phyloP scores from a whole-genome alignment of 257 asterid genomes.

The Apocynum venetum region DNA sequence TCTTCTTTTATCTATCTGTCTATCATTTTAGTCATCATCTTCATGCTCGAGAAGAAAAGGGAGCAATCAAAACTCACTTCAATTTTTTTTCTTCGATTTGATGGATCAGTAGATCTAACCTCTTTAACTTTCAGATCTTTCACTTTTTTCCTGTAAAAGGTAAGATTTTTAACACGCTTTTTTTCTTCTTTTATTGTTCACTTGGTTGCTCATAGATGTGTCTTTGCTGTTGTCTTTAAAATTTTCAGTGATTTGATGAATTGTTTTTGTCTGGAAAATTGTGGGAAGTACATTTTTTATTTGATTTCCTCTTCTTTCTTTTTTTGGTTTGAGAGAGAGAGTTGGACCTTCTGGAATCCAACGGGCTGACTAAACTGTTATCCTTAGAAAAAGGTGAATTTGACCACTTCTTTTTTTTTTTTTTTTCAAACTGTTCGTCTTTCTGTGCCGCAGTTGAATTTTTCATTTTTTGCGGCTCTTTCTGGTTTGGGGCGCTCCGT shows the following conservation, averaged over 20 bases:
- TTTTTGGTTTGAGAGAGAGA: background rate
- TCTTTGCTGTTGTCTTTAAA: conserved; percentile 7
- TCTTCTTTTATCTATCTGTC: conserved; percentile 27
- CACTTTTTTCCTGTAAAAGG: conserved; percentile 27
- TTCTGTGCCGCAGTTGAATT: conserved; percentile 33
- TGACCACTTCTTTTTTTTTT: conserved; percentile 24
- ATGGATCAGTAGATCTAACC: conserved; percentile 67
- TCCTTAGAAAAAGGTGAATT: conserved; percentile 29
- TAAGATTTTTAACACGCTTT: conserved; percentile 22
- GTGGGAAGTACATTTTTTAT: background rate
- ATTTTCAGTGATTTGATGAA: conserved; percentile 13
- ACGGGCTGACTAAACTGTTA: conserved; percentile 32
- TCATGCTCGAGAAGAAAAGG: conserved; percentile 23
- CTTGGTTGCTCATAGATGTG: background rate
- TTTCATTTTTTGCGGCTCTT: conserved; percentile 29
- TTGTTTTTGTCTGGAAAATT: background rate
- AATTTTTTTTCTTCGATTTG: conserved; percentile 30
- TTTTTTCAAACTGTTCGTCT: conserved; percentile 18
- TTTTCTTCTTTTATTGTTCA: conserved; percentile 5
- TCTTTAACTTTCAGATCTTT: conserved; percentile 58
- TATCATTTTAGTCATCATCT: conserved; percentile 29
- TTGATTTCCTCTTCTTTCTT: background rate
- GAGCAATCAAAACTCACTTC: conserved; percentile 21
- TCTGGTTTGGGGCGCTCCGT: conserved; percentile 25
- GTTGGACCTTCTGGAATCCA: conserved; percentile 55